Percentiles rank a stretch among this genome's conserved stretches.
Evolutionary conservation across 192 early-diverging fungal genomes (phyloP).

Genomic region (Pilobolus umbonatus): DNA sequence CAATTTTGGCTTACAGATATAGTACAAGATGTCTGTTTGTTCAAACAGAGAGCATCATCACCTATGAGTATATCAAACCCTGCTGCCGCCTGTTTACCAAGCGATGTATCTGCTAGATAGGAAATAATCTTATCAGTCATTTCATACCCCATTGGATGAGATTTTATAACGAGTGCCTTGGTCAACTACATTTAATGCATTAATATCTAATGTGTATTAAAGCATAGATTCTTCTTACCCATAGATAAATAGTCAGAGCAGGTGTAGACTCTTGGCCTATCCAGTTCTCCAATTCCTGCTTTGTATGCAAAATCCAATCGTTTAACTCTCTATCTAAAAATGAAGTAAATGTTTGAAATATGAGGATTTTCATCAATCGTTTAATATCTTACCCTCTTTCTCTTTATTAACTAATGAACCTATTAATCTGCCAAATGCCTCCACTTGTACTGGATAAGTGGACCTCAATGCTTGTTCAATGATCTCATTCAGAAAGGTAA

Average conservation of each 20-base stretch:
- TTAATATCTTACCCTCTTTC: slow-evolving; percentile 18
- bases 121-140: slow-evolving; percentile 49
- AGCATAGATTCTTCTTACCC: slow-evolving; percentile 11
- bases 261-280: background rate
- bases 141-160: slow-evolving; percentile 47
- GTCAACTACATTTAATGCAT: too few species aligned
- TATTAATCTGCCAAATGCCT: slow-evolving; percentile 8
- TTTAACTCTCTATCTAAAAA: too few species aligned
- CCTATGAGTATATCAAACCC: slow-evolving; percentile 70
- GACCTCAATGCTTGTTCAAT: slow-evolving; percentile 3
- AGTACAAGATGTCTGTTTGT: slow-evolving; percentile 59
- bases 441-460: background rate
- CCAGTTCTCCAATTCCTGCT: too few species aligned
- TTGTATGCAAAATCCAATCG: too few species aligned
- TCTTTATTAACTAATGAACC: slow-evolving; percentile 32
- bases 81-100: slow-evolving; percentile 52
- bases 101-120: slow-evolving; percentile 37
- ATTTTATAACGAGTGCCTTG: slow-evolving; percentile 58
- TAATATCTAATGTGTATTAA: slow-evolving; percentile 14
- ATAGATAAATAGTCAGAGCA: slow-evolving; percentile 9
- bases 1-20: slow-evolving; percentile 40
- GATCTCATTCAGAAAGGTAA: slow-evolving; percentile 9
- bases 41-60: slow-evolving; percentile 63
- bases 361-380: too few species aligned
- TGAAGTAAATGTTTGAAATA: too few species aligned